Evolutionary conservation across 2,329 filamentous ascomycete genomes (phyloP).

Genomic region (Colletotrichum shisoi): DNA sequence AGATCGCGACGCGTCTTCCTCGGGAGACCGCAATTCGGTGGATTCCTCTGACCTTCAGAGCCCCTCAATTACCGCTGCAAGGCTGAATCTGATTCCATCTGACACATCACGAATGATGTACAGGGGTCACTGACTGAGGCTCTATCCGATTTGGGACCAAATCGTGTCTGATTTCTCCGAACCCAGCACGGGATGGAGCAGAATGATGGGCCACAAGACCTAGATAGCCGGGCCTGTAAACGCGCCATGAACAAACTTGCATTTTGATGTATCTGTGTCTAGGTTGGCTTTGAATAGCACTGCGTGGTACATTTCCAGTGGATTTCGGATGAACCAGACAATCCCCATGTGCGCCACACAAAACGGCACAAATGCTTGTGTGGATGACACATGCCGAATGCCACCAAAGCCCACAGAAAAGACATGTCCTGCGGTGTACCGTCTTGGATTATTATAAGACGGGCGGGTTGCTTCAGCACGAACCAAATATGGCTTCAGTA

Average conservation of each 20-base stretch:
- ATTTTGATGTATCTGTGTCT: not conserved
- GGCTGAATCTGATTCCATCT: constrained; percentile 11
- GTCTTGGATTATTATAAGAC: too few species aligned
- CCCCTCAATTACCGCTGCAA: constrained; percentile 10
- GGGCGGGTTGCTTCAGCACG: too few species aligned
- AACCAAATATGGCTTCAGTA: too few species aligned
- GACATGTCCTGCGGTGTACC: too few species aligned
- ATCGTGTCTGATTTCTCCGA: not conserved
- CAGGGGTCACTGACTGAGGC: constrained; percentile 14
- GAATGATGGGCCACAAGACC: constrained; percentile 3
- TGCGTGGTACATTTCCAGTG: not conserved
- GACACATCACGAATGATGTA: not conserved
- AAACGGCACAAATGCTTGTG: too few species aligned
- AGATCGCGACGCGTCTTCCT: constrained; percentile 11
- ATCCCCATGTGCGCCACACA: too few species aligned
- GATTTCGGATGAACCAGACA: not conserved
- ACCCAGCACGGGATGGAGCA: not conserved
- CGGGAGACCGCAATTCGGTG: constrained; percentile 19
- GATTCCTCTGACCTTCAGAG: not conserved
- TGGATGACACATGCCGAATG: too few species aligned
- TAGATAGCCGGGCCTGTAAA: not conserved
- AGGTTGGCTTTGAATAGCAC: not conserved
- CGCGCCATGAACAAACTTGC: not conserved
- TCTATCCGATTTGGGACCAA: not conserved
- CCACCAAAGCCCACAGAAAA: too few species aligned